These are phyloP conservation scores for Diplodia intermedia DNA, from an alignment of 2,329 filamentous ascomycete genomes.

Conservation along the genomic window DNA sequence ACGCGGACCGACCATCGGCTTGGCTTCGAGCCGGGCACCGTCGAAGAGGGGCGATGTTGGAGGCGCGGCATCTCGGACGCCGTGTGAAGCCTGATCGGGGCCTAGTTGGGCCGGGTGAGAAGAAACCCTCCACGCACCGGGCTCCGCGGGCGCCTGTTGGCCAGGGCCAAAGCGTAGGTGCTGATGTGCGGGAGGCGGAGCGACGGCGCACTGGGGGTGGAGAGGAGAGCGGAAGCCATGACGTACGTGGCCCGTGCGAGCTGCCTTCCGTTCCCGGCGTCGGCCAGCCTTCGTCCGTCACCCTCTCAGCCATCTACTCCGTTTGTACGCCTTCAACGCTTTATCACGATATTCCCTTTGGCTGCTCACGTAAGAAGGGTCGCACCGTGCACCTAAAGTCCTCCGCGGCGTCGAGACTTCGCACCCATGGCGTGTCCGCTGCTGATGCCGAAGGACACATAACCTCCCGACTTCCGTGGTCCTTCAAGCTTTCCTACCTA, in stretches of 20 bases:
- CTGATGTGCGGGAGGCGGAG: background rate
- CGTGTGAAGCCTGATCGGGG: background rate
- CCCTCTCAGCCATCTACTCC: too few relatives aligned
- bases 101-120: background rate
- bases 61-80: background rate
- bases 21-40: background rate
- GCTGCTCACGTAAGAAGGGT: too few relatives aligned
- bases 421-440: background rate
- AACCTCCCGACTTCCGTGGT: background rate
- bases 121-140: background rate
- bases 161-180: background rate
- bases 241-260: conserved; percentile 1
- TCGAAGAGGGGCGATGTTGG: background rate
- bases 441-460: background rate
- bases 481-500: background rate
- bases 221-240: conserved; percentile 14
- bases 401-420: too few relatives aligned
- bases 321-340: too few relatives aligned
- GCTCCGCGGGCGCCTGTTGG: background rate
- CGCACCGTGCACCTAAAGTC: too few relatives aligned
- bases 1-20: background rate
- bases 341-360: too few relatives aligned
- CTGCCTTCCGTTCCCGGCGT: too few relatives aligned
- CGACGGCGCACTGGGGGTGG: background rate
- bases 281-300: too few relatives aligned